Evolutionary conservation across 805 yeast species (phyloP).

Genomic region (Ogataea sp.): DNA sequence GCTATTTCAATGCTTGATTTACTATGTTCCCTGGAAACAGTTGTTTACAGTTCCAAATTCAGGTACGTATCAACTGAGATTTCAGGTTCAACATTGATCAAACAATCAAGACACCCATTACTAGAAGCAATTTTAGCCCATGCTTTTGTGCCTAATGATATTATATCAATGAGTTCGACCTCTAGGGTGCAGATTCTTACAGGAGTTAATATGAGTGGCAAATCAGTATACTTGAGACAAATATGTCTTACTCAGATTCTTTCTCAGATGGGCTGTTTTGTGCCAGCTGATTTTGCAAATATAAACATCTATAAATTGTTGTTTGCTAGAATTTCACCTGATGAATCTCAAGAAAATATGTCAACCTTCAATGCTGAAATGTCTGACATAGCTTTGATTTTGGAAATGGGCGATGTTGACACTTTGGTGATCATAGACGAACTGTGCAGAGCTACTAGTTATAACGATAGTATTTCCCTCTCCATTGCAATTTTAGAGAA

Average conservation of each 20-base stretch:
- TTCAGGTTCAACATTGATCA: conserved; percentile 22
- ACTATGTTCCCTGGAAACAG: conserved; percentile 19
- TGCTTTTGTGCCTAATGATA: conserved; percentile 30
- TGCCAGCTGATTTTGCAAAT: conserved; percentile 36
- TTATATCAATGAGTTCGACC: conserved; percentile 23
- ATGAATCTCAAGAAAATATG: conserved; percentile 24
- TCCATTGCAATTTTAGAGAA: conserved; percentile 36
- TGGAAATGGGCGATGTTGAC: conserved; percentile 23
- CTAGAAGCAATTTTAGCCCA: conserved; percentile 17
- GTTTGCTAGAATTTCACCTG: conserved; percentile 31
- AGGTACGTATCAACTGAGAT: conserved; percentile 30
- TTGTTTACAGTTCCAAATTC: conserved; percentile 9
- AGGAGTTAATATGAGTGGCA: conserved; percentile 60
- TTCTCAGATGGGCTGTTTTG: conserved; percentile 50
- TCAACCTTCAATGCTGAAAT: conserved; percentile 40
- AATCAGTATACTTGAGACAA: conserved; percentile 48
- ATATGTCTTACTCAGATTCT: conserved; percentile 39
- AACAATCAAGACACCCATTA: conserved; percentile 34
- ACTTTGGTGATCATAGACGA: conserved; percentile 44
- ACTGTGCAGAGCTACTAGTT: conserved; percentile 44
- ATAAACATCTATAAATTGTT: conserved; percentile 31
- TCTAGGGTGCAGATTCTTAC: conserved; percentile 43
- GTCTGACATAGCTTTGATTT: conserved; percentile 38
- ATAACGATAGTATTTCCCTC: conserved; percentile 45
- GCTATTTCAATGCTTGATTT: conserved; percentile 35